Conservation (phyloP, 306 rosid genomes). For the Prunus salicina region DNA sequence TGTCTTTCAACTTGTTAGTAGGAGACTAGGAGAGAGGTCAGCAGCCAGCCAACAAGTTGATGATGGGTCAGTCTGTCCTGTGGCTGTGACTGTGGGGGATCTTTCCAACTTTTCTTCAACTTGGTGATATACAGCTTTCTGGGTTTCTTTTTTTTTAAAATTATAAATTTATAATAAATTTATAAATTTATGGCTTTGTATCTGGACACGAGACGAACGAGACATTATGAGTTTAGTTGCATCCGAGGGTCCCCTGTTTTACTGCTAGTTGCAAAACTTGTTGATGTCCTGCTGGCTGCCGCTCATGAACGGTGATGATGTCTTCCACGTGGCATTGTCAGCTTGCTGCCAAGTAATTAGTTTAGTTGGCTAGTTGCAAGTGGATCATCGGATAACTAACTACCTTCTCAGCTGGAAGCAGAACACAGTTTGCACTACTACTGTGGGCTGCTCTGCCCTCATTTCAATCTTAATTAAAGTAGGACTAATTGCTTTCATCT, state of each 20-base stretch:
- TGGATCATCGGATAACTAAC: neutral
- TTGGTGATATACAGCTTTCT: too few relatives aligned
- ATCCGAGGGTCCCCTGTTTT: neutral
- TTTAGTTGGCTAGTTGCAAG: neutral
- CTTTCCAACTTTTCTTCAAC: neutral
- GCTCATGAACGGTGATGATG: neutral
- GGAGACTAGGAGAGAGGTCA: neutral
- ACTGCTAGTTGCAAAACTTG: neutral
- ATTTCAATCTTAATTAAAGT: too few relatives aligned
- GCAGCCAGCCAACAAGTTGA: neutral
- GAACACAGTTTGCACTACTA: too few relatives aligned
- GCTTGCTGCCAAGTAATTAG: too few relatives aligned
- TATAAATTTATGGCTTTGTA: neutral
- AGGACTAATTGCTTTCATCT: too few relatives aligned
- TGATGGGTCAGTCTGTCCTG: neutral
- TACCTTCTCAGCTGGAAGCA: neutral
- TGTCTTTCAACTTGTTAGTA: neutral
- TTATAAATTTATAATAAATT: too few relatives aligned
- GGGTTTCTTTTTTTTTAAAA: too few relatives aligned
- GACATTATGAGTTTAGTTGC: neutral
- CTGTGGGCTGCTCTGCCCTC: neutral
- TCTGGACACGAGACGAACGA: neutral
- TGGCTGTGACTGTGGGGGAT: neutral
- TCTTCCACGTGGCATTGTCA: neutral
- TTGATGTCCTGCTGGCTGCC: neutral